A percentile compares a stretch with the other conserved stretches of the same genome.
These are phyloP conservation scores for Silene conica DNA, from an alignment of 148 eudicot genomes.

Conservation along the genomic window DNA sequence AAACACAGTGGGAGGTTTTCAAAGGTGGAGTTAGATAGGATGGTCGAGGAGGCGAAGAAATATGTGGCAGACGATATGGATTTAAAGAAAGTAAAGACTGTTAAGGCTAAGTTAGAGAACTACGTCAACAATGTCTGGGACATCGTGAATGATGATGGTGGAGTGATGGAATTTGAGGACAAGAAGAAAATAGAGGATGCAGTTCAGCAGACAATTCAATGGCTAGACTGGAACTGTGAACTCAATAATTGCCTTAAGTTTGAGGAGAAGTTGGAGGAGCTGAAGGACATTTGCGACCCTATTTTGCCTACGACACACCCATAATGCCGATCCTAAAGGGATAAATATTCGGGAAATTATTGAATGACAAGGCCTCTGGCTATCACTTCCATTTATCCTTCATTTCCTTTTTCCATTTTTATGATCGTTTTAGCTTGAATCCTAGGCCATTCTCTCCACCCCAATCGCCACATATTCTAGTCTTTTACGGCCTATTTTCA, in stretches of 20 bases:
- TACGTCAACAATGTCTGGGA: neutral
- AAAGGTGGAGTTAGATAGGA: slow-evolving; percentile 7
- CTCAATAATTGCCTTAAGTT: neutral
- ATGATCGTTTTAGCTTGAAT: too few relatives aligned
- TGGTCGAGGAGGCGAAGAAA: slow-evolving; percentile 4
- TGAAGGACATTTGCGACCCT: neutral
- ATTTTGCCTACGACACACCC: neutral
- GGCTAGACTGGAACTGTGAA: slow-evolving; percentile 2
- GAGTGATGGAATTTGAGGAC: neutral
- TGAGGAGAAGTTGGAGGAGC: slow-evolving; percentile 3
- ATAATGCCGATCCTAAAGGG: too few relatives aligned
- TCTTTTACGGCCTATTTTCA: too few relatives aligned
- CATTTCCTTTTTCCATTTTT: too few relatives aligned
- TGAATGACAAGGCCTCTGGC: too few relatives aligned
- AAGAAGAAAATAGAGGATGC: slow-evolving; percentile 2
- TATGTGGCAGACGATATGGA: neutral
- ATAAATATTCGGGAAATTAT: too few relatives aligned
- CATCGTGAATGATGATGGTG: neutral
- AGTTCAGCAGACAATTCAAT: neutral
- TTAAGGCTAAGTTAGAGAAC: neutral
- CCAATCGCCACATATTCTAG: too few relatives aligned
- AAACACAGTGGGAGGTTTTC: slow-evolving; percentile 5
- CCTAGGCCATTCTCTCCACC: too few relatives aligned
- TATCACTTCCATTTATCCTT: too few relatives aligned
- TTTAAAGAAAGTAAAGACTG: neutral